These are phyloP conservation scores for Bonia amplexicaulis DNA, from an alignment of 176 grass and related monocot species.

Conservation along the genomic window DNA sequence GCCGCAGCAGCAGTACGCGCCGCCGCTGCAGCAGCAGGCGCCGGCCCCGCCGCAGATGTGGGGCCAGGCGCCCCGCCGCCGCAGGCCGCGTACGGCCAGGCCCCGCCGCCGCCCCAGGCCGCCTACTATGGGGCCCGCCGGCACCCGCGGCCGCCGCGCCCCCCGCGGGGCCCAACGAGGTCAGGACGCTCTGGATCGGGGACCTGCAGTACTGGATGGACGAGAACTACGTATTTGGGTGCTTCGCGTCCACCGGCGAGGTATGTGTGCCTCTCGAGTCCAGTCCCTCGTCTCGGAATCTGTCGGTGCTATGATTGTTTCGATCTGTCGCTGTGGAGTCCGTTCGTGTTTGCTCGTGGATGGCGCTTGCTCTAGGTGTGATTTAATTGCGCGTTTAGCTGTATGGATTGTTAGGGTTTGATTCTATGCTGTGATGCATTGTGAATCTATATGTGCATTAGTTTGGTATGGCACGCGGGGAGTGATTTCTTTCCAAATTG, in stretches of 20 bases:
- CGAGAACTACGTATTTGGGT: conserved; percentile 53
- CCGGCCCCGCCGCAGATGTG: conserved; percentile 60
- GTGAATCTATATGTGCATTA: background rate
- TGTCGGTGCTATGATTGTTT: too few species aligned
- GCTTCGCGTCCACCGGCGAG: conserved; percentile 58
- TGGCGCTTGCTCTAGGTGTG: background rate
- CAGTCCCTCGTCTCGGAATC: background rate
- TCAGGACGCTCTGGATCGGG: conserved; percentile 64
- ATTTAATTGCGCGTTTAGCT: background rate
- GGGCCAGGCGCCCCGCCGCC: conserved; percentile 45
- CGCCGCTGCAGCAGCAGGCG: conserved; percentile 15
- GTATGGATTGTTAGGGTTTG: background rate
- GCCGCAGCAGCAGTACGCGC: conserved; percentile 41
- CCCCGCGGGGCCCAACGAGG: conserved; percentile 33
- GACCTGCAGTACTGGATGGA: conserved; percentile 83
- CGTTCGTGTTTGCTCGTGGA: background rate
- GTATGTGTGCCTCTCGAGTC: conserved; percentile 8
- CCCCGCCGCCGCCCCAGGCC: background rate
- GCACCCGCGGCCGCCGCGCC: background rate
- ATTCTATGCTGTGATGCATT: background rate
- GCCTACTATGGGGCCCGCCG: background rate
- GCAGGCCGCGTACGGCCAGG: conserved; percentile 23
- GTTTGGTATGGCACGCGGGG: background rate
- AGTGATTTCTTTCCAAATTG: background rate
- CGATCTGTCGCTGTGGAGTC: background rate